Conservation (phyloP, 75 land plant genomes). For the Selaginella tamariscina region DNA sequence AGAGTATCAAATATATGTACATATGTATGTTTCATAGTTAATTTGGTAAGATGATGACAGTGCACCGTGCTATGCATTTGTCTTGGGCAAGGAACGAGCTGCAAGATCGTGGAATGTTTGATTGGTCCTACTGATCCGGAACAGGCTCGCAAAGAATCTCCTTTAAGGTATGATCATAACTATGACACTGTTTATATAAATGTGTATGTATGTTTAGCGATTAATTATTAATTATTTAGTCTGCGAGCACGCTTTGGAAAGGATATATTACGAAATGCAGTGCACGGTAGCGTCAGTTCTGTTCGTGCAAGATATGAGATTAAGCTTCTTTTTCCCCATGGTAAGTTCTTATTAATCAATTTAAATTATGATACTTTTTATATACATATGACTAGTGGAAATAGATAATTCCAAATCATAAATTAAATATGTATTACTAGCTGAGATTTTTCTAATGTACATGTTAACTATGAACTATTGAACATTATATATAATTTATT, state of each 20-base stretch:
- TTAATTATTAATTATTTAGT: conserved; percentile 3
- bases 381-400: no score
- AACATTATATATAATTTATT: no score
- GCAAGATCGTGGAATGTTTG: conserved; percentile 16
- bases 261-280: conserved; percentile 24
- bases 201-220: not conserved
- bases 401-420: no score
- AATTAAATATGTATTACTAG: no score
- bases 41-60: no score
- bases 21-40: no score
- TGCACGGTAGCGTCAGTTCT: conserved; percentile 26
- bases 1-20: no score
- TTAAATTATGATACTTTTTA: no score
- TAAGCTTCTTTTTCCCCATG: conserved; percentile 26
- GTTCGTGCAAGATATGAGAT: conserved; percentile 21
- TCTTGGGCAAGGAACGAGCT: conserved; percentile 24
- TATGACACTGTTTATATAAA: not conserved
- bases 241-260: conserved; percentile 31
- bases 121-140: conserved; percentile 30
- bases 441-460: no score
- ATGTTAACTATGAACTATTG: no score
- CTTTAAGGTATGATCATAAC: conserved; percentile 32
- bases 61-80: conserved; percentile 22
- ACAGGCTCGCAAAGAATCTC: conserved; percentile 25
- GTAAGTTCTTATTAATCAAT: no score